A percentile compares a stretch with the other conserved stretches of the same genome.
These are phyloP conservation scores for Debaryomyces maramus DNA, from an alignment of 805 yeast species.

Conservation along the genomic window DNA sequence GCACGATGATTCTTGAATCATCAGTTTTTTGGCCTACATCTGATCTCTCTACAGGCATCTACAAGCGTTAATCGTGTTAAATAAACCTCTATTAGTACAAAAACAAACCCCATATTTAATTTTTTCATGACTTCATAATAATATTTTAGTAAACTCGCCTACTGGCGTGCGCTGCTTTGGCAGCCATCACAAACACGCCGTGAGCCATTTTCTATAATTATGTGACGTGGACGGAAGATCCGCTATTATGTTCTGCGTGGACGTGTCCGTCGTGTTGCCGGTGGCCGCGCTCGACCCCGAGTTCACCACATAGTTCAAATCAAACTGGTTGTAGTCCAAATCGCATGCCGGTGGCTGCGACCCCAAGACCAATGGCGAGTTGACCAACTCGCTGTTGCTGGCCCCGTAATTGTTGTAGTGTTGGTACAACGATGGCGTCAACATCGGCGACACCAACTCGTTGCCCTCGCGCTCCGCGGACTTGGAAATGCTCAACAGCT, in stretches of 20 bases:
- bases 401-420: conserved; percentile 12
- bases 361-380: conserved; percentile 3
- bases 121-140: conserved; percentile 3
- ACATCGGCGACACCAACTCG: conserved; percentile 37
- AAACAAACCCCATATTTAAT: conserved; percentile 1
- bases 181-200: conserved; percentile 27
- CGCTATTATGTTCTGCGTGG: conserved; percentile 5
- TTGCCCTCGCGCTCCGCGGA: conserved; percentile 7
- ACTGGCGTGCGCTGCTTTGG: too few relatives aligned
- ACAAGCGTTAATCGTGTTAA: too few relatives aligned
- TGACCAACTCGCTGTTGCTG: background rate
- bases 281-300: conserved; percentile 16
- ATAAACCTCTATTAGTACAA: background rate
- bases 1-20: too few relatives aligned
- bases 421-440: conserved; percentile 36
- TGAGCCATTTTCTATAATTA: conserved; percentile 42
- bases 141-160: background rate
- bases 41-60: too few relatives aligned
- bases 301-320: conserved; percentile 33
- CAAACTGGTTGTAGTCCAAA: conserved; percentile 26
- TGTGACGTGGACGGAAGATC: conserved; percentile 32
- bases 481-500: conserved; percentile 16
- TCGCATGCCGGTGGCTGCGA: conserved; percentile 11
- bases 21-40: too few relatives aligned
- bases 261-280: conserved; percentile 3